Evolutionary conservation across 2,329 filamentous ascomycete genomes (phyloP).

Genomic region (Aspergillus ochraceus): DNA sequence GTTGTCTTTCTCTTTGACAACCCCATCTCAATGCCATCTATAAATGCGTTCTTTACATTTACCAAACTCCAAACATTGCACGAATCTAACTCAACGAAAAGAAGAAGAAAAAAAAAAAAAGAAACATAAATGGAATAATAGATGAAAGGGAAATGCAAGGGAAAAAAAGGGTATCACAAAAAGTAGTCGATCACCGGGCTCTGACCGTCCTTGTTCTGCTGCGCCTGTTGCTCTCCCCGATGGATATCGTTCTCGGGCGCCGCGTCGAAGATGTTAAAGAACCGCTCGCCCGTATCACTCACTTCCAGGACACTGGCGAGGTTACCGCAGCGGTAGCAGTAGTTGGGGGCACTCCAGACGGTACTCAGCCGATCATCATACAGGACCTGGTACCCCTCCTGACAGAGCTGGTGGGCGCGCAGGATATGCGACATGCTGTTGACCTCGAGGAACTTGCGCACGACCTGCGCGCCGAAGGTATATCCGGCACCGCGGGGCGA

Average conservation of each 20-base stretch:
- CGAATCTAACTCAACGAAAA: conserved; percentile 8
- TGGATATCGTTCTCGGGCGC: conserved; percentile 89
- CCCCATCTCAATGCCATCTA: conserved; percentile 22
- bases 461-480: conserved; percentile 95
- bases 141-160: conserved; percentile 8
- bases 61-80: conserved; percentile 29
- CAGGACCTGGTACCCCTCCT: conserved; percentile 95
- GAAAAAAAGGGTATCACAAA: conserved; percentile 53
- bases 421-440: conserved; percentile 98
- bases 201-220: conserved; percentile 68
- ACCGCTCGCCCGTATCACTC: conserved; percentile 85
- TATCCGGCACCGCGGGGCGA: conserved; percentile 93
- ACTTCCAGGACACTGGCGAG: conserved; percentile 97
- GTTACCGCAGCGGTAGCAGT: conserved; percentile 94
- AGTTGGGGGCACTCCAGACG: conserved; percentile 97
- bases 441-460: conserved; percentile 96
- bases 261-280: conserved; percentile 97
- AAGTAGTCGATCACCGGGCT: conserved; percentile 70
- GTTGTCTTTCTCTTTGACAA: not conserved
- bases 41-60: conserved; percentile 26
- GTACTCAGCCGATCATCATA: conserved; percentile 94
- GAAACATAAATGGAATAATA: conserved; percentile 12
- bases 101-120: conserved; percentile 19
- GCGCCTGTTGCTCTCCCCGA: conserved; percentile 70
- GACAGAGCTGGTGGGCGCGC: conserved; percentile 95